Base-by-base conservation (phyloP, 106 monocot genomes). In the Dioscorea dumetorum region DNA sequence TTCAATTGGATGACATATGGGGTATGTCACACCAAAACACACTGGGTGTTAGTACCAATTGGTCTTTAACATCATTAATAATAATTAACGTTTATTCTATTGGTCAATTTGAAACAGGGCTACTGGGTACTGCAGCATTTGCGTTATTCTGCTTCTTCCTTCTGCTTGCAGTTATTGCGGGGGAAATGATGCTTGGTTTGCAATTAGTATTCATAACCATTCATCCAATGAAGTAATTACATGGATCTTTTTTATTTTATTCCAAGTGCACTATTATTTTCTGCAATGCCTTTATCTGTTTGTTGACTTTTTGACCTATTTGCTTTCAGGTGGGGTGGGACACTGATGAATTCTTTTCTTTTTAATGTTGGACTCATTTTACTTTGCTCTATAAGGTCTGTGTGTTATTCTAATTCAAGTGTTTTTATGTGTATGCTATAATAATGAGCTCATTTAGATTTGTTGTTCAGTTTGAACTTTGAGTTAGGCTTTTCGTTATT, bases 111-210 rank as follows among this genome's bases (percentile, higher is more conserved):
- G 41, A 64, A 79, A 12, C 79, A 93, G 93, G 99, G n/a, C 77
- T 99, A 22, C 78, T 99, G 49, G 99, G 99, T 41, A 93, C 99
- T 70, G 90, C 79, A 57, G 92, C 90, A 59, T 99, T 99, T 87
- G 92, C 99, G 24, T 85, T 99, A 74, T 99, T 99, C 78, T 93
- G 93, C 68, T 90, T 99, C 80, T 99, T 93, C 69, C 90, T 99
- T 63, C 78, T 99, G 62, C 68, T 99, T 58, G 87, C 99, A 32
- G 99, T 99, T 59, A 87, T 99, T 79, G 90, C 99, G n/a, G 93
- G 99, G 24, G 99, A 82, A 61, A 93, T 85, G 90, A 90, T 99
- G 99, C 82, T 99, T 78, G 99, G 99, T 67, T 51, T 99, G 67
- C 93, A 77, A 77, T 68, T 99, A 70, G 93, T 85, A 31, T 93